Evolutionary conservation across 768 basidiomycete genomes (phyloP).

Genomic region (Multifurca ochricompacta): DNA sequence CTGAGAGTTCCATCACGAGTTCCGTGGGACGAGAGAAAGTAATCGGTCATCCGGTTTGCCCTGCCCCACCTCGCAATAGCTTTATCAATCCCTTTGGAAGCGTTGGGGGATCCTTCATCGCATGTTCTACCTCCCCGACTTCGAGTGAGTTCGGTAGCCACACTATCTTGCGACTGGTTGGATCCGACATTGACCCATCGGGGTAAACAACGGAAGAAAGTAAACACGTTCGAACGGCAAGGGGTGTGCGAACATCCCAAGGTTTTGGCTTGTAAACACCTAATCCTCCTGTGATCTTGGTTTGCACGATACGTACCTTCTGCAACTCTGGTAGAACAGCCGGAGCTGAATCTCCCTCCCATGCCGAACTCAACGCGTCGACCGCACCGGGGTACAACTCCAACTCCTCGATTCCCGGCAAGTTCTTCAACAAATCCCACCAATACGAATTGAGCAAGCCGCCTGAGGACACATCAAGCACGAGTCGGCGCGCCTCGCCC

Average conservation of each 20-base stretch:
- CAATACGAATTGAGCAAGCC: background rate
- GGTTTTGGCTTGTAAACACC: too few species aligned
- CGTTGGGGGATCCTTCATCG: too few species aligned
- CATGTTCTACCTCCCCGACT: too few species aligned
- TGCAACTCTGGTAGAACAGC: background rate
- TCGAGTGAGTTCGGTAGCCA: background rate
- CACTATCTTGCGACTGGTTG: background rate
- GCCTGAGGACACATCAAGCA: background rate
- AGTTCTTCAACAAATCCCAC: slow-evolving; percentile 3
- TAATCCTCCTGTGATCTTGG: too few species aligned
- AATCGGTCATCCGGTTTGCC: background rate
- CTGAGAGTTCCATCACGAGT: too few species aligned
- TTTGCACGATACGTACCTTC: background rate
- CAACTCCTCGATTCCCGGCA: slow-evolving; percentile 6
- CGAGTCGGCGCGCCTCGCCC: background rate
- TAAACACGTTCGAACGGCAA: background rate
- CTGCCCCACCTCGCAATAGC: background rate
- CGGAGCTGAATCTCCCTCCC: slow-evolving; percentile 1
- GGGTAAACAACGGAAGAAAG: slow-evolving; percentile 7
- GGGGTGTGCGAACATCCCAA: too few species aligned
- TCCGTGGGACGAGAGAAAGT: too few species aligned
- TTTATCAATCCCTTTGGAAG: background rate
- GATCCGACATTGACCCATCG: background rate
- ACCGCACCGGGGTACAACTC: background rate
- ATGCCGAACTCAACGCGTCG: background rate